Evolutionary conservation across 2,329 filamentous ascomycete species (phyloP), one percentile per base, ranked within the genome.

Genomic region (Niveomyces coronatus): DNA sequence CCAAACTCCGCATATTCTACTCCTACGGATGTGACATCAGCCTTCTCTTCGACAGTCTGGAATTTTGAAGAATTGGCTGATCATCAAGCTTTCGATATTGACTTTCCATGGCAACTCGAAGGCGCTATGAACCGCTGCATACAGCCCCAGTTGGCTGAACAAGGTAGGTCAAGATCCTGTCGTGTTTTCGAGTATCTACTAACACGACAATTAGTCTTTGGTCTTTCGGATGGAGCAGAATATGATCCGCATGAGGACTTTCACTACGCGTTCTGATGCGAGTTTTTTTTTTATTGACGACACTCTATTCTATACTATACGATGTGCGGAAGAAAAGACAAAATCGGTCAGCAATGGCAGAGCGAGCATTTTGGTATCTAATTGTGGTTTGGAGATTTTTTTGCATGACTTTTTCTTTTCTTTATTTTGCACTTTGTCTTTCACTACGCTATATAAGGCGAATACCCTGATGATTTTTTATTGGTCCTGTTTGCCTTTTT

Each of bases 31-130:
- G 44, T 26, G 19, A 42, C 14, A 23, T 29, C 9, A 40, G 26
- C 10, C 22, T 44, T 15, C 2, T 31, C 40, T 9, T 41, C 41
- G 2, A 36, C 44, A 3, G 34, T 45, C 6, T 35, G 50, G 37
- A 33, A 34, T 10, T 40, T 51, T 30, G 45, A 49, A 3, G 26
- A 31, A 17, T 19, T 51, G 14, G 39, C 37, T 2, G 43, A 52
- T 15, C 40, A 47, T 22, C 42, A 51, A 13, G 40, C 38, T 23
- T 49, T 47, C 23, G 47, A 51, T 33, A 47, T 52, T 28, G 40
- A 47, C 17, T 48, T 36, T 23, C 45, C 48, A 14, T 50, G 45
- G 44, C 48, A 51, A 8, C 17, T 50, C 7, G 45, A 52, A 18
- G 41, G 38, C 10, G 42, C 51, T 8, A 30, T 50, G 26, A 47